phyloP scores from a whole-genome alignment of 1,284 basidiomycete genomes.

The Microbotryomycetes sp. region DNA sequence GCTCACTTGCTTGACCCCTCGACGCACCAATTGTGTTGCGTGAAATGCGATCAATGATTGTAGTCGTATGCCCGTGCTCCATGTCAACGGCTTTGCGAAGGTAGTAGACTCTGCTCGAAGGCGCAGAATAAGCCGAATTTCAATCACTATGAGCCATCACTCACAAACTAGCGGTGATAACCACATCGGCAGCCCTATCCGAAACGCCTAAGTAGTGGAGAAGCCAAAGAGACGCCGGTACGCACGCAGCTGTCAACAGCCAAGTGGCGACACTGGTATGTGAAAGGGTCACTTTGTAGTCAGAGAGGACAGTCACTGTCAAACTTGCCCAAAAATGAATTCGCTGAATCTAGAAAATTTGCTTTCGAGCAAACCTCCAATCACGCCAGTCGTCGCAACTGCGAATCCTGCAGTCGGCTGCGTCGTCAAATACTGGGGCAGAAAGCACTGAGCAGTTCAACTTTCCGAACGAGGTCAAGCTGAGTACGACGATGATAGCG shows the following conservation, averaged over 20 bases:
- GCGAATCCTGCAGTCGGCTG: conserved; percentile 3
- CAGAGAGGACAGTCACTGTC: no score
- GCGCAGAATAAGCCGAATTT: neutral
- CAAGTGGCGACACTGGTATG: conserved; percentile 7
- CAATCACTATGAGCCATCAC: neutral
- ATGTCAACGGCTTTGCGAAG: neutral
- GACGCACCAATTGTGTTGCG: neutral
- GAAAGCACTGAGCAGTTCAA: neutral
- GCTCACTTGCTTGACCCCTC: no score
- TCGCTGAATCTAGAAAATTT: conserved; percentile 8
- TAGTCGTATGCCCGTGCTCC: neutral
- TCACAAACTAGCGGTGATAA: conserved; percentile 6
- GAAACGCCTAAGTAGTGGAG: neutral
- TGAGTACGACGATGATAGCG: neutral
- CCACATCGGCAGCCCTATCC: conserved; percentile 3
- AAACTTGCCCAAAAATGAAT: conserved; percentile 10
- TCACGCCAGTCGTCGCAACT: neutral
- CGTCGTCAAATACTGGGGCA: no score
- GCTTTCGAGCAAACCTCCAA: neutral
- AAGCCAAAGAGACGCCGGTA: neutral
- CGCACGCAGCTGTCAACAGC: conserved; percentile 7
- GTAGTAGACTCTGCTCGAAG: neutral
- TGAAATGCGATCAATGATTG: neutral
- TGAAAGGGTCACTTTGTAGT: no score
- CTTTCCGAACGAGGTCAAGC: no score